Conservation (phyloP, 257 asterid species). For the Rhazya stricta region DNA sequence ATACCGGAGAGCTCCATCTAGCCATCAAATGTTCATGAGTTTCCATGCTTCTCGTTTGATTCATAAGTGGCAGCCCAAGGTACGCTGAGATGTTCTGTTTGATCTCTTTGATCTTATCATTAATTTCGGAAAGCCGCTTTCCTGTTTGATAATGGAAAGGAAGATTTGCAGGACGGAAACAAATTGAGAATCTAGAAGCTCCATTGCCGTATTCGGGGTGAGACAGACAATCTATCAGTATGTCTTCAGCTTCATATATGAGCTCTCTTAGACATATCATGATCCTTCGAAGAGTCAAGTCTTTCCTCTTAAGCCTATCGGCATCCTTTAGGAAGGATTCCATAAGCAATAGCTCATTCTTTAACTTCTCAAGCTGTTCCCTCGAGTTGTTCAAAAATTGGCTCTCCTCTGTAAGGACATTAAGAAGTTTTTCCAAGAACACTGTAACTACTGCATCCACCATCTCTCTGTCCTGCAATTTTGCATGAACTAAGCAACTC, state of each 20-base stretch:
- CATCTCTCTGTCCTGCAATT: slow-evolving; percentile 20
- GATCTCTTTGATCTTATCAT: slow-evolving; percentile 23
- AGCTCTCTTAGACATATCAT: slow-evolving; percentile 25
- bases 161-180: slow-evolving; percentile 21
- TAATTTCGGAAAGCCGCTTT: slow-evolving; percentile 26
- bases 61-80: slow-evolving; percentile 27
- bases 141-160: slow-evolving; percentile 13
- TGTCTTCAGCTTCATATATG: slow-evolving; percentile 30
- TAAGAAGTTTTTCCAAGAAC: slow-evolving; percentile 29
- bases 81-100: slow-evolving; percentile 23
- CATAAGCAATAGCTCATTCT: slow-evolving; percentile 28
- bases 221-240: slow-evolving; percentile 27
- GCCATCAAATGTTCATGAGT: slow-evolving; percentile 28
- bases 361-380: slow-evolving; percentile 23
- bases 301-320: slow-evolving; percentile 34
- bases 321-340: slow-evolving; percentile 34
- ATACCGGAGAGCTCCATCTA: slow-evolving; percentile 32
- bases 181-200: slow-evolving; percentile 6
- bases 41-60: slow-evolving; percentile 17
- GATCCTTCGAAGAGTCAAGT: slow-evolving; percentile 18
- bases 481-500: background rate
- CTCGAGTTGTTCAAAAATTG: slow-evolving; percentile 19
- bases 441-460: slow-evolving; percentile 33
- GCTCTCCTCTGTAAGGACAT: slow-evolving; percentile 27
- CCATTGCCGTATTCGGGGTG: slow-evolving; percentile 6